These are phyloP conservation scores for Niebla homalea DNA, from an alignment of 495 filamentous ascomycete species.

Conservation along the genomic window DNA sequence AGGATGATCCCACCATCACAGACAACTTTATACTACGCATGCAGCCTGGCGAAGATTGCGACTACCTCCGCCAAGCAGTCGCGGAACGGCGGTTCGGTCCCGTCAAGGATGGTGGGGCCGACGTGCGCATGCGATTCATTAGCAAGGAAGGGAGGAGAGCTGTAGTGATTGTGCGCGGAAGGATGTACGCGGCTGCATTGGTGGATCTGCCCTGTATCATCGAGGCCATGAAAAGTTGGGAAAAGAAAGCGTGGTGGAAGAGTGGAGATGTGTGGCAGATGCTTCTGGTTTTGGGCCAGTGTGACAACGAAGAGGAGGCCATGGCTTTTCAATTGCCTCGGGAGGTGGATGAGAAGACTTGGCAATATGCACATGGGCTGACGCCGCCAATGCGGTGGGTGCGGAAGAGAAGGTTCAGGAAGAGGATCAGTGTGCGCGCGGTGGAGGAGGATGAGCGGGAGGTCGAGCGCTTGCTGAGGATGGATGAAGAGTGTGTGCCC, in stretches of 20 bases:
- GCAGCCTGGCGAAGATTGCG: slow-evolving; percentile 70
- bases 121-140: slow-evolving; percentile 68
- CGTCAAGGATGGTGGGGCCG: slow-evolving; percentile 45
- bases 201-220: slow-evolving; percentile 86
- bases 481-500: slow-evolving; percentile 47
- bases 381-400: slow-evolving; percentile 85
- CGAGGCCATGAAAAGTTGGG: slow-evolving; percentile 94
- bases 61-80: slow-evolving; percentile 60
- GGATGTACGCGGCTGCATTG: slow-evolving; percentile 64
- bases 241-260: slow-evolving; percentile 78
- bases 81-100: slow-evolving; percentile 60
- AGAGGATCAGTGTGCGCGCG: slow-evolving; percentile 64
- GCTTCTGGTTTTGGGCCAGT: slow-evolving; percentile 63
- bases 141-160: slow-evolving; percentile 61
- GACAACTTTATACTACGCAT: slow-evolving; percentile 83
- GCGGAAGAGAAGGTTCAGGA: slow-evolving; percentile 72
- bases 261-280: slow-evolving; percentile 91
- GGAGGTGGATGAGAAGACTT: slow-evolving; percentile 46
- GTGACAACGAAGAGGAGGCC: slow-evolving; percentile 62
- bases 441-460: slow-evolving; percentile 80
- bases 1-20: slow-evolving; percentile 75
- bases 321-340: slow-evolving; percentile 47
- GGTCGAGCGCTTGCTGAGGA: slow-evolving; percentile 60
- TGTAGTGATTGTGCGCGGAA: slow-evolving; percentile 52
- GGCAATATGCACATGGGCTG: slow-evolving; percentile 82